Evolutionary conservation across 768 basidiomycete genomes (phyloP).

Genomic region (Phallus indusiatus): DNA sequence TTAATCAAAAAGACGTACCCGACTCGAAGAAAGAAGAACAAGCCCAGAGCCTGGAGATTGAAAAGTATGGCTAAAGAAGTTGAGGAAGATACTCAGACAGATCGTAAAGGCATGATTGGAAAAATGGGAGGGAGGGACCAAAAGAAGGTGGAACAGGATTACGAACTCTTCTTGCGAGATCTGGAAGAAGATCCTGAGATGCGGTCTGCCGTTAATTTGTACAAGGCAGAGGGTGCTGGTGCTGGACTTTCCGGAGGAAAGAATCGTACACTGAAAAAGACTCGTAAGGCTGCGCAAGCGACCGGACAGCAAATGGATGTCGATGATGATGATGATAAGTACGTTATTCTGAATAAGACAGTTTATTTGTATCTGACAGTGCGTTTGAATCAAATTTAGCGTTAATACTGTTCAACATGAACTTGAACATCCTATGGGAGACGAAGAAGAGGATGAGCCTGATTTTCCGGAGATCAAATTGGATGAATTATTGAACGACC

Average conservation of each 20-base stretch:
- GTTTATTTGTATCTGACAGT: not conserved
- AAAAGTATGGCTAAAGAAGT: constrained; percentile 89
- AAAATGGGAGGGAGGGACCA: constrained; percentile 83
- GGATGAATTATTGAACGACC: constrained; percentile 83
- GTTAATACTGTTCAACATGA: constrained; percentile 16
- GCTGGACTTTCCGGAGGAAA: constrained; percentile 31
- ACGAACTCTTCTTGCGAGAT: constrained; percentile 90
- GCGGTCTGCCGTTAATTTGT: constrained; percentile 78
- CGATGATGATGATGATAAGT: constrained; percentile 32
- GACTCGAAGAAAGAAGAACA: constrained; percentile 84
- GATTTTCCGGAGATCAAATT: constrained; percentile 86
- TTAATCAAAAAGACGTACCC: constrained; percentile 95
- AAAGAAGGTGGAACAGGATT: constrained; percentile 92
- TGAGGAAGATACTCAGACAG: constrained; percentile 42
- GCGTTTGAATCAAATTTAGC: not conserved
- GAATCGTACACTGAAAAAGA: constrained; percentile 25
- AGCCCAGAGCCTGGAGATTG: constrained; percentile 77
- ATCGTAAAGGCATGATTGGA: constrained; percentile 77
- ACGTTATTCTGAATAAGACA: not conserved
- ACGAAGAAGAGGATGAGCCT: constrained; percentile 46
- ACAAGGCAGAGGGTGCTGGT: constrained; percentile 51
- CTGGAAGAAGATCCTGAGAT: constrained; percentile 93
- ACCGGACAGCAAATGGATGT: constrained; percentile 50
- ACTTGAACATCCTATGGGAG: constrained; percentile 20
- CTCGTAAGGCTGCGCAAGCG: constrained; percentile 36